Evolutionary conservation across 1,284 basidiomycete species (phyloP).

Genomic region (Irpex rosettiformis): DNA sequence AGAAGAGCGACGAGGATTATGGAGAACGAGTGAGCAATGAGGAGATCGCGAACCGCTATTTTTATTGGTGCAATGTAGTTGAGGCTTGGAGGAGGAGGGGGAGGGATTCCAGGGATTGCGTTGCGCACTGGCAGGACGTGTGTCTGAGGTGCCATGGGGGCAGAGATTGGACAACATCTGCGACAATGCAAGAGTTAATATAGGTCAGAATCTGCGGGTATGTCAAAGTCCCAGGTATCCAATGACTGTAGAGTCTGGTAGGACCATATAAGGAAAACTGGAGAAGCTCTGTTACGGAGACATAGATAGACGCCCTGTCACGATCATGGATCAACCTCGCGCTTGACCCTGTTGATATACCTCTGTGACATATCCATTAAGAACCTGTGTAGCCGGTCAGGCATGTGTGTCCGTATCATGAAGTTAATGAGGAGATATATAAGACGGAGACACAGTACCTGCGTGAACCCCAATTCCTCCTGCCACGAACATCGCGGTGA

Average conservation of each 20-base stretch:
- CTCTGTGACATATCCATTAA: neutral
- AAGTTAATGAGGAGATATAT: neutral
- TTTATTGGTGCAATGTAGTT: slow-evolving; percentile 13
- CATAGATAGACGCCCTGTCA: neutral
- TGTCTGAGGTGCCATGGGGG: slow-evolving; percentile 2
- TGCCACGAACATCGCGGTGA: neutral
- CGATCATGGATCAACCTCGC: neutral
- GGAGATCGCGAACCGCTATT: slow-evolving; percentile 9
- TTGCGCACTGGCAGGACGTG: neutral
- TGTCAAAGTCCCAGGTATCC: neutral
- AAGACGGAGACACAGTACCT: neutral
- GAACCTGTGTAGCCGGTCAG: neutral
- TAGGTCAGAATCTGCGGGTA: too few species aligned
- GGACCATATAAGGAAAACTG: neutral
- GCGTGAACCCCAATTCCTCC: neutral
- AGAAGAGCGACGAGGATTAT: neutral
- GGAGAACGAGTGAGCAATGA: neutral
- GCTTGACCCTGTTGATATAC: neutral
- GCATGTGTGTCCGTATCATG: neutral
- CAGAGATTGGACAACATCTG: neutral
- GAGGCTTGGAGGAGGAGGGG: slow-evolving; percentile 13
- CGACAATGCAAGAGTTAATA: neutral
- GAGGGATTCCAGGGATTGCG: slow-evolving; percentile 1
- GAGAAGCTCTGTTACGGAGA: neutral
- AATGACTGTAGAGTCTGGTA: neutral